Percentiles rank a stretch among this genome's conserved stretches.
phyloP scores from a whole-genome alignment of 768 basidiomycete species.

The Rhodotorula graminis region DNA sequence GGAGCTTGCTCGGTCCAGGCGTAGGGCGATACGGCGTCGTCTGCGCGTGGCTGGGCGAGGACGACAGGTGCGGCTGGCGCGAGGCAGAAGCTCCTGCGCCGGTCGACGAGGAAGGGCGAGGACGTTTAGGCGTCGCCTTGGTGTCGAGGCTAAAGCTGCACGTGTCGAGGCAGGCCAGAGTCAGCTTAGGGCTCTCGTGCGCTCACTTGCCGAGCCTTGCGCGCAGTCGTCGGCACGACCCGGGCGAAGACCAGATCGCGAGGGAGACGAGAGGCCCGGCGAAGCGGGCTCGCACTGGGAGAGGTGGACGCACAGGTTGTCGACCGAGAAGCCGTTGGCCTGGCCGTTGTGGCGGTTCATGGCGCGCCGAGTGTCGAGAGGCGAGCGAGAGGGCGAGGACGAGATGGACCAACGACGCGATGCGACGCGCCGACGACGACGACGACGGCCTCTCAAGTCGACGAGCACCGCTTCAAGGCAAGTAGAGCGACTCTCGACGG shows the following conservation, averaged over 20 bases:
- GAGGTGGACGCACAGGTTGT: conserved; percentile 18
- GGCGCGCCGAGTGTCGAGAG: not conserved
- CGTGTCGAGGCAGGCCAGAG: not conserved
- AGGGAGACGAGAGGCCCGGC: not conserved
- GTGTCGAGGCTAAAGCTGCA: conserved; percentile 17
- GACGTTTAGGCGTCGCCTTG: conserved; percentile 21
- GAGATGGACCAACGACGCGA: not conserved
- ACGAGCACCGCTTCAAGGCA: too few relatives aligned
- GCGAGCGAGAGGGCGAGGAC: too few relatives aligned
- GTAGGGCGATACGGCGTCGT: conserved; percentile 17
- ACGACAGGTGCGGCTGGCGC: conserved; percentile 14
- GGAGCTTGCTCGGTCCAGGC: conserved; percentile 19
- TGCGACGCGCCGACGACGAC: not conserved
- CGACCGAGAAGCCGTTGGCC: conserved; percentile 20
- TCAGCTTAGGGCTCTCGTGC: not conserved
- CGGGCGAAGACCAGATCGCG: not conserved
- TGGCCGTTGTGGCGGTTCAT: not conserved
- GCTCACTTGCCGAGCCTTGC: too few relatives aligned
- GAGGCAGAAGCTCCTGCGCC: not conserved
- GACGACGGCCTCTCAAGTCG: not conserved
- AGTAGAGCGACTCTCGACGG: too few relatives aligned
- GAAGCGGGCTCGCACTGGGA: not conserved
- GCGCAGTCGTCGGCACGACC: too few relatives aligned
- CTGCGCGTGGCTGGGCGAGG: conserved; percentile 16
- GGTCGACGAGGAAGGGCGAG: not conserved